Percentiles rank a stretch among this genome's conserved stretches.
Evolutionary conservation across 2,329 filamentous ascomycete species (phyloP).

Genomic region (Colletotrichum sp.): DNA sequence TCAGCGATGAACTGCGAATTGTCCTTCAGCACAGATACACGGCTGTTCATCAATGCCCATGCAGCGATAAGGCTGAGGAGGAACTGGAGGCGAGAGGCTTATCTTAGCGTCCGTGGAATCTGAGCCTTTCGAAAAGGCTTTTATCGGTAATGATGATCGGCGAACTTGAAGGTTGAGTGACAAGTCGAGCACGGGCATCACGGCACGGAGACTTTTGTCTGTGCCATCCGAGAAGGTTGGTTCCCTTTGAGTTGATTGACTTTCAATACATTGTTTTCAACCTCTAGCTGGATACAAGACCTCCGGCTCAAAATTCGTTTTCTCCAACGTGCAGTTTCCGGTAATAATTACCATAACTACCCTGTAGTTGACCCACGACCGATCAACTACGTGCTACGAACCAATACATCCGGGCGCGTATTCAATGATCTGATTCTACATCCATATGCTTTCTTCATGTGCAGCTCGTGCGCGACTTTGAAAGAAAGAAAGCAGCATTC

Average conservation of each 20-base stretch:
- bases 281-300: background rate
- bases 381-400: background rate
- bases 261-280: background rate
- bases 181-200: background rate
- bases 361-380: background rate
- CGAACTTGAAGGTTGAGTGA: background rate
- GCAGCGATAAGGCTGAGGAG: background rate
- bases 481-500: background rate
- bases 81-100: background rate
- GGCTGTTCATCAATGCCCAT: background rate
- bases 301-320: background rate
- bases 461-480: background rate
- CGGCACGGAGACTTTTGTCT: background rate
- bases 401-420: background rate
- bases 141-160: background rate
- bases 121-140: background rate
- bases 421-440: background rate
- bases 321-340: background rate
- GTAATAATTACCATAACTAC: background rate
- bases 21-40: background rate
- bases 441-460: background rate
- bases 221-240: background rate
- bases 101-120: background rate
- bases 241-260: background rate
- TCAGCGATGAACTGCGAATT: background rate